Evolutionary conservation across 257 asterid genomes (phyloP).

Genomic region (Solanum habrochaites): DNA sequence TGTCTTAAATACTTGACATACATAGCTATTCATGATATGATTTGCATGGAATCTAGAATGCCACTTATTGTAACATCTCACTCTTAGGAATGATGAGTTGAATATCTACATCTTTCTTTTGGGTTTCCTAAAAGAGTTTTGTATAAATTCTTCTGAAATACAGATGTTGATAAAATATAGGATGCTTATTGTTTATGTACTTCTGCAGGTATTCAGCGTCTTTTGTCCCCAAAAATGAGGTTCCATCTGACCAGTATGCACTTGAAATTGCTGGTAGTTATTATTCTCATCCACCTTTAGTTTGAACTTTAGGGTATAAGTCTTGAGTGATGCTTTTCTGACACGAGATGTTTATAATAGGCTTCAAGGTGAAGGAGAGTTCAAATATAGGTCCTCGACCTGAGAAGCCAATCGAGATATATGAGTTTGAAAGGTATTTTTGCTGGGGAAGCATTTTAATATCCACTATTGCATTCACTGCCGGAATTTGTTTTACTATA

Average conservation of each 20-base stretch:
- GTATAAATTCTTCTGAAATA: not conserved
- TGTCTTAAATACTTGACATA: not conserved
- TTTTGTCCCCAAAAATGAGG: slow-evolving; percentile 52
- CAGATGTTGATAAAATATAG: not conserved
- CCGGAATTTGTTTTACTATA: not conserved
- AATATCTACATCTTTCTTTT: not conserved
- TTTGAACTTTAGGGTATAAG: not conserved
- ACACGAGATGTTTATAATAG: slow-evolving; percentile 26
- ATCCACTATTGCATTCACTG: not conserved
- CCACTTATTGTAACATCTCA: not conserved
- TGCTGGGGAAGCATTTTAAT: not conserved
- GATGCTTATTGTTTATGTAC: not conserved
- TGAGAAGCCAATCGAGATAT: slow-evolving; percentile 83
- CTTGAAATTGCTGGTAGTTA: slow-evolving; percentile 68
- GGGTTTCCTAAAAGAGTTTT: not conserved
- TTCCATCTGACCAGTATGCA: slow-evolving; percentile 73
- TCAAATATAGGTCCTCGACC: slow-evolving; percentile 89
- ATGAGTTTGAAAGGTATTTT: slow-evolving; percentile 71
- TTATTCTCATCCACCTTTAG: not conserved
- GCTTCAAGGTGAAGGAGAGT: slow-evolving; percentile 76
- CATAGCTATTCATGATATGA: not conserved
- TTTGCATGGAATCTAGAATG: not conserved
- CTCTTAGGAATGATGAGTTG: not conserved
- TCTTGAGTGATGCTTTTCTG: not conserved
- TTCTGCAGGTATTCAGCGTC: slow-evolving; percentile 66